Evolutionary conservation across 1,284 basidiomycete species (phyloP), one percentile per base, ranked within the genome.

Genomic region (Pseudozyma flocculosa): DNA sequence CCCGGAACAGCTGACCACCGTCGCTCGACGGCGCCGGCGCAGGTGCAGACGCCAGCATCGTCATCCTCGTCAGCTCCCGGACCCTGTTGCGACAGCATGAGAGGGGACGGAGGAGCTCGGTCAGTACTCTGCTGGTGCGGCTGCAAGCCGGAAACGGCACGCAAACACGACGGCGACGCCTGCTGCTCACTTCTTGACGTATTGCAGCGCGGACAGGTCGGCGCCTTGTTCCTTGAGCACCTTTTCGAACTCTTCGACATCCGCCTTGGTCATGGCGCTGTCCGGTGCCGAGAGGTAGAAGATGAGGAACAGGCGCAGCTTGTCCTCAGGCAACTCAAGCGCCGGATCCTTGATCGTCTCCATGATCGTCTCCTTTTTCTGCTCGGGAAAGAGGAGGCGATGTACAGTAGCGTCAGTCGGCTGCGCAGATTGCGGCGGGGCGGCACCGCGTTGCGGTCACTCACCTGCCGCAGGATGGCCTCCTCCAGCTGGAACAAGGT

Each of bases 401-500:
- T n/a, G n/a, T n/a, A n/a, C n/a, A n/a, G n/a, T n/a, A n/a, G n/a
- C n/a, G n/a, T n/a, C n/a, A n/a, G n/a, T n/a, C n/a, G n/a, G n/a
- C n/a, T n/a, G n/a, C n/a, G n/a, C n/a, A n/a, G n/a, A n/a, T n/a
- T n/a, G n/a, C n/a, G n/a, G n/a, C n/a, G n/a, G n/a, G n/a, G n/a
- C n/a, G n/a, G n/a, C n/a, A n/a, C n/a, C n/a, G n/a, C n/a, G n/a
- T n/a, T n/a, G n/a, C n/a, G n/a, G n/a, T n/a, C n/a, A 34, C 32
- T 17, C 32, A 34, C 32, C 32, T 34, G 72, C 2, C 72, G 50
- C 13, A 59, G 54, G 53, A 91, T 91, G 5, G 86, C 85, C 79
- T 99, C 95, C 81, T 99, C 95, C 22, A 88, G 87, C 78, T 94
- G 93, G 82, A 97, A 98, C 17, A 98, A 83, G 69, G 94, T 94